These are phyloP conservation scores for Saxispiralis lemnorum DNA, from an alignment of 495 filamentous ascomycete genomes.

Conservation along the genomic window DNA sequence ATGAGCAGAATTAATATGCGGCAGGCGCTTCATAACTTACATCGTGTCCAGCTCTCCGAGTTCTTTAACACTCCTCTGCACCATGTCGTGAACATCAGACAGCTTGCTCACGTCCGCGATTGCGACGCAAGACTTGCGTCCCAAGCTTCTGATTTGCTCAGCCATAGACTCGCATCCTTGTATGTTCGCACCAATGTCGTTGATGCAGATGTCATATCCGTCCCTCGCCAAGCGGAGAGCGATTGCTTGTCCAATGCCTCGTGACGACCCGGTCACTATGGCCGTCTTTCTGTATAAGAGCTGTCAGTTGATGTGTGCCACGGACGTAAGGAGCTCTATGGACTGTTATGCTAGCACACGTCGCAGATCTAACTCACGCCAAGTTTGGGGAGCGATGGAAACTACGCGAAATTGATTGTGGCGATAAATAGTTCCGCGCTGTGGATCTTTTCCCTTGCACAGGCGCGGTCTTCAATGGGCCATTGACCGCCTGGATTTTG, in stretches of 20 bases:
- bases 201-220: slow-evolving; percentile 43
- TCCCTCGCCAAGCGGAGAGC: slow-evolving; percentile 40
- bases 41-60: slow-evolving; percentile 41
- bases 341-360: no score
- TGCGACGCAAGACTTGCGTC: slow-evolving; percentile 27
- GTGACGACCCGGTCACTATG: slow-evolving; percentile 40
- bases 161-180: slow-evolving; percentile 31
- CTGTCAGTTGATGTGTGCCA: neutral
- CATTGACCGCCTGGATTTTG: no score
- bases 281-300: slow-evolving; percentile 20
- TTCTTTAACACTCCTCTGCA: slow-evolving; percentile 27
- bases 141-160: slow-evolving; percentile 31
- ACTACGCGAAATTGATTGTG: no score
- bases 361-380: no score
- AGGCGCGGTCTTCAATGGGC: no score
- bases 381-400: no score
- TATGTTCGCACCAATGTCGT: slow-evolving; percentile 35
- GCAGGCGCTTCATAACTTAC: neutral
- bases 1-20: neutral
- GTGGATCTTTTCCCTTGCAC: no score
- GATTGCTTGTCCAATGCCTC: slow-evolving; percentile 44
- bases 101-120: slow-evolving; percentile 39
- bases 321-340: no score
- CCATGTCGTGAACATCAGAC: slow-evolving; percentile 31
- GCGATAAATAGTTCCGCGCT: no score